Conservation (phyloP, 1,284 basidiomycete species). For the Ceratorhiza oryzae-sativae region DNA sequence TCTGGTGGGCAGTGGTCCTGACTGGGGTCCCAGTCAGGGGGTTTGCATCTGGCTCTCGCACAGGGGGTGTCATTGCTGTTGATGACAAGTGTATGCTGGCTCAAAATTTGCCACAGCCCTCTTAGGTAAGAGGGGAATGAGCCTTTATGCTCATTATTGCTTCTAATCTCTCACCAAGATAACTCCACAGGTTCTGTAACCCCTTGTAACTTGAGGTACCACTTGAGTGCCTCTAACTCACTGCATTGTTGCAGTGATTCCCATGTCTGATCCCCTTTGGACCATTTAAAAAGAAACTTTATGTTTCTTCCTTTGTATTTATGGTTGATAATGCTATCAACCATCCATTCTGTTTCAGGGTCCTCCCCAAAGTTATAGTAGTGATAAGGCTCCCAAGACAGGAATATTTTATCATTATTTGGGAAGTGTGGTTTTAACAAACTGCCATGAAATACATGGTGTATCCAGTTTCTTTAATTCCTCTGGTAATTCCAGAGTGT, state of each 20-base stretch:
- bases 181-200: not conserved
- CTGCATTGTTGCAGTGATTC: not conserved
- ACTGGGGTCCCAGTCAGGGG: not conserved
- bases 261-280: slow-evolving; percentile 16
- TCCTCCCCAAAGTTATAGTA: slow-evolving; percentile 14
- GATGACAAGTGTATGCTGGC: slow-evolving; percentile 3
- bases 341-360: slow-evolving; percentile 11
- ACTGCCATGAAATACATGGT: slow-evolving; percentile 44
- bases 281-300: not conserved
- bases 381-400: not conserved
- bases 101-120: not conserved
- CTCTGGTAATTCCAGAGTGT: slow-evolving; percentile 44
- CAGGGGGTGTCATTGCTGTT: not conserved
- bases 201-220: slow-evolving; percentile 46
- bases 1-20: not conserved
- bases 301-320: not conserved
- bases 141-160: not conserved
- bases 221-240: slow-evolving; percentile 47
- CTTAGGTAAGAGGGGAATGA: not conserved
- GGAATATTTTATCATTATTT: slow-evolving; percentile 42
- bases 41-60: not conserved
- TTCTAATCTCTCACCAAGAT: not conserved
- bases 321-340: slow-evolving; percentile 17
- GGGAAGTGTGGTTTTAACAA: slow-evolving; percentile 44
- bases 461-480: slow-evolving; percentile 39